phyloP scores from a whole-genome alignment of 2,329 filamentous ascomycete genomes.

The Botryotinia convoluta region DNA sequence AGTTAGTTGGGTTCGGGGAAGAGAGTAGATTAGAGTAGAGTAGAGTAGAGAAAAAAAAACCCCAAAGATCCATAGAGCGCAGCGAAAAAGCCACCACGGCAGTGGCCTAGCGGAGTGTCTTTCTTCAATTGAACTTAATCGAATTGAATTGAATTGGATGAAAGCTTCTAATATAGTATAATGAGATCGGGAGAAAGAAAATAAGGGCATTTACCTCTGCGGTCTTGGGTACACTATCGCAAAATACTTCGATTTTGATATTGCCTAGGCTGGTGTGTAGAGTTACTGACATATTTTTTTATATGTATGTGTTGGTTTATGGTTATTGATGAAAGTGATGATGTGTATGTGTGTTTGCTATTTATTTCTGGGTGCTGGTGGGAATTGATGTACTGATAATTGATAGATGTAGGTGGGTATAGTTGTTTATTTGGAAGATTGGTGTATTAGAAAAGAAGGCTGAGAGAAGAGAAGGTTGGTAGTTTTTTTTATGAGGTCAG shows the following conservation, averaged over 20 bases:
- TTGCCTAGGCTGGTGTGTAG: conserved; percentile 87
- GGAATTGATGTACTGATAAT: background rate
- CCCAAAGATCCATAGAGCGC: too few species aligned
- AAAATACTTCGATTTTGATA: conserved; percentile 95
- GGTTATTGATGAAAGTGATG: background rate
- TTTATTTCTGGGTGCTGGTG: background rate
- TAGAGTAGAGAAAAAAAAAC: too few species aligned
- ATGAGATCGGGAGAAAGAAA: background rate
- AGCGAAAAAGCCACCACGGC: conserved; percentile 4
- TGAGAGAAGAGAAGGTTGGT: background rate
- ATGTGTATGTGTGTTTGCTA: background rate
- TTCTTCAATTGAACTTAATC: background rate
- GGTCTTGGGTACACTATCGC: conserved; percentile 89
- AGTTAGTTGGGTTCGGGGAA: conserved; percentile 23
- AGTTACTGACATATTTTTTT: conserved; percentile 56
- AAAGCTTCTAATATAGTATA: background rate
- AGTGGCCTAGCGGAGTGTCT: conserved; percentile 5
- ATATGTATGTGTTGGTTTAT: background rate
- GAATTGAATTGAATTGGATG: too few species aligned
- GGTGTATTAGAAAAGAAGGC: background rate
- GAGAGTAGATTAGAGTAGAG: too few species aligned
- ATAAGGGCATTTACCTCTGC: conserved; percentile 60
- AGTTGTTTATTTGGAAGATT: background rate
- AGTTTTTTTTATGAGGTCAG: background rate
- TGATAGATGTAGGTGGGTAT: background rate